Conservation (phyloP, 352 stramenopile genomes). For the Pythium scleroteichum region DNA sequence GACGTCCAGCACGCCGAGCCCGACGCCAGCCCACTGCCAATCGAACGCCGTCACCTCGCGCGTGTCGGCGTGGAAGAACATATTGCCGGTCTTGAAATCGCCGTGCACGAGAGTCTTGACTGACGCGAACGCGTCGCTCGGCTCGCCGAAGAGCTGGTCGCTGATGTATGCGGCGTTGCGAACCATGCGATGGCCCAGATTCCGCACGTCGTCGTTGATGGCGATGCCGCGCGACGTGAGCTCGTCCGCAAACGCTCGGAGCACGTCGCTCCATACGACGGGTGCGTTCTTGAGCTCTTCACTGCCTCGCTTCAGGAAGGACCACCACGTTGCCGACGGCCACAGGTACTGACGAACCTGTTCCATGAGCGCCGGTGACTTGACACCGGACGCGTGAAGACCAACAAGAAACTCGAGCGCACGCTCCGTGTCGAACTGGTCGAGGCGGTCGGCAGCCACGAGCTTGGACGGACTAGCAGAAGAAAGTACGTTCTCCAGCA, state of each 20-base stretch:
- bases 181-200: slow-evolving; percentile 50
- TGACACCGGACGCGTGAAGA: slow-evolving; percentile 46
- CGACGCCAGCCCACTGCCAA: slow-evolving; percentile 71
- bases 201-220: slow-evolving; percentile 19
- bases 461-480: slow-evolving; percentile 4
- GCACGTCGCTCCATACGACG: slow-evolving; percentile 45
- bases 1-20: slow-evolving; percentile 63
- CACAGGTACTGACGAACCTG: slow-evolving; percentile 38
- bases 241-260: slow-evolving; percentile 32
- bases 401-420: slow-evolving; percentile 51
- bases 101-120: slow-evolving; percentile 59
- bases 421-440: slow-evolving; percentile 33
- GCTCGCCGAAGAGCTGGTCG: slow-evolving; percentile 32
- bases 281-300: slow-evolving; percentile 40
- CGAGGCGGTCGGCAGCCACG: slow-evolving; percentile 44
- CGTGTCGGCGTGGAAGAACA: slow-evolving; percentile 55
- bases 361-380: slow-evolving; percentile 24
- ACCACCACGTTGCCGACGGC: slow-evolving; percentile 57
- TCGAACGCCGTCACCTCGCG: slow-evolving; percentile 63
- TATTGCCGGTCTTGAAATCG: slow-evolving; percentile 73
- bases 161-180: slow-evolving; percentile 52
- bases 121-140: slow-evolving; percentile 21
- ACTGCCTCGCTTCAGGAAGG: slow-evolving; percentile 53
- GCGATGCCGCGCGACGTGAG: slow-evolving; percentile 1
- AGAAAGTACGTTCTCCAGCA: slow-evolving; percentile 48